A percentile compares a stretch with the other conserved stretches of the same genome.
phyloP scores from a whole-genome alignment of 345 rosid species.

The Cardiospermum halicacabum region DNA sequence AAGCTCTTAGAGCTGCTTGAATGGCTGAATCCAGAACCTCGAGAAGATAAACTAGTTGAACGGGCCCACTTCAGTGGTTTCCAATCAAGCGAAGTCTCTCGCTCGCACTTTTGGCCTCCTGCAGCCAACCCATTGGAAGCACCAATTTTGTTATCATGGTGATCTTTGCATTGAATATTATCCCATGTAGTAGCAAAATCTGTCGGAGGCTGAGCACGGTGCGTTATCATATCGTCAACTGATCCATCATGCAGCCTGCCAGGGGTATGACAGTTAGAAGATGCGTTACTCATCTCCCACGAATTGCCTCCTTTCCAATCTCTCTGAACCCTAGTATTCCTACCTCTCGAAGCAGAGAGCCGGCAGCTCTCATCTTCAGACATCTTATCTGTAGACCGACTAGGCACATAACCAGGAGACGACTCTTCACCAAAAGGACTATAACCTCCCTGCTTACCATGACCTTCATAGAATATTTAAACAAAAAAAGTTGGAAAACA shows the following conservation, averaged over 20 bases:
- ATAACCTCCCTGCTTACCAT: conserved; percentile 87
- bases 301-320: conserved; percentile 64
- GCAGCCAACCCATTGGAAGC: conserved; percentile 41
- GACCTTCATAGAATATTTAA: conserved; percentile 57
- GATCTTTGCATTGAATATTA: conserved; percentile 48
- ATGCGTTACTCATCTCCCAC: conserved; percentile 64
- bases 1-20: conserved; percentile 82
- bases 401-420: conserved; percentile 48
- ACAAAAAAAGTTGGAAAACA: conserved; percentile 23
- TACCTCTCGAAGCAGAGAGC: conserved; percentile 44
- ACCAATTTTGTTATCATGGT: conserved; percentile 38
- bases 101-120: conserved; percentile 39
- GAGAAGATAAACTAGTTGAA: conserved; percentile 73
- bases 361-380: conserved; percentile 55
- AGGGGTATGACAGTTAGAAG: conserved; percentile 30
- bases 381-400: conserved; percentile 50
- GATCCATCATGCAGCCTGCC: conserved; percentile 61
- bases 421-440: conserved; percentile 60
- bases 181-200: conserved; percentile 45
- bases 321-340: conserved; percentile 66
- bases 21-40: conserved; percentile 79
- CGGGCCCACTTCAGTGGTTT: conserved; percentile 71
- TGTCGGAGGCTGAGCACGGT: conserved; percentile 41
- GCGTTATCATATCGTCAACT: conserved; percentile 46
- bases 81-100: conserved; percentile 62